A percentile compares a stretch with the other conserved stretches of the same genome.
These are phyloP conservation scores for Starmerella powellii DNA, from an alignment of 805 yeast genomes.

Conservation along the genomic window DNA sequence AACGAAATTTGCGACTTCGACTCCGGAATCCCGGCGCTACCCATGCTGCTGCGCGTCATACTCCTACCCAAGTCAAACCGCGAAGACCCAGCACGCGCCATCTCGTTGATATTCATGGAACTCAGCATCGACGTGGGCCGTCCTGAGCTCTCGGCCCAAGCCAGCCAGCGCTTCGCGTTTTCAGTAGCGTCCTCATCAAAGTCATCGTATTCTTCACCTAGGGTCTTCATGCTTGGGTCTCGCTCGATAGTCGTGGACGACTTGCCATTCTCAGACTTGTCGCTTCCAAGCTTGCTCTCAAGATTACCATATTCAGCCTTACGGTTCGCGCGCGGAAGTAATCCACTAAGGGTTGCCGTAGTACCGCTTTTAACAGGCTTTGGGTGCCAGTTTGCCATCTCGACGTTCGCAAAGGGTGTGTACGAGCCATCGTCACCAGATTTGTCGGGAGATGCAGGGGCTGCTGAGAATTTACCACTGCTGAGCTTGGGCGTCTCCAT, in stretches of 20 bases:
- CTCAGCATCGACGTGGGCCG: constrained; percentile 14
- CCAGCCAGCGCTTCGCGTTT: constrained; percentile 16
- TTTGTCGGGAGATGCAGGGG: background rate
- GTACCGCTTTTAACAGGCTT: constrained; percentile 2
- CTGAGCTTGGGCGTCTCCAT: constrained; percentile 19
- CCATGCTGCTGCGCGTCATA: background rate
- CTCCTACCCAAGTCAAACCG: background rate
- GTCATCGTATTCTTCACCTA: background rate
- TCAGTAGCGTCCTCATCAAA: constrained; percentile 10
- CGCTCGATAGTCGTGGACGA: background rate
- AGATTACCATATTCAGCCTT: too few relatives aligned
- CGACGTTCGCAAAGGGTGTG: constrained; percentile 14
- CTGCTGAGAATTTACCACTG: constrained; percentile 3
- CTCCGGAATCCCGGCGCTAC: constrained; percentile 5
- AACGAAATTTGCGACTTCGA: constrained; percentile 17
- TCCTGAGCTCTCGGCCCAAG: constrained; percentile 14
- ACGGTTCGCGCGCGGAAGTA: background rate
- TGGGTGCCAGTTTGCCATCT: constrained; percentile 7
- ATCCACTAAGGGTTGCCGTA: background rate
- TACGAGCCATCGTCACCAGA: background rate
- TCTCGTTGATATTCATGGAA: background rate
- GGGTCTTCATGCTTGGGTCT: background rate
- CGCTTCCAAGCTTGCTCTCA: too few relatives aligned
- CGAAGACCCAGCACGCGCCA: background rate
- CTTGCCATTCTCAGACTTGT: too few relatives aligned